A percentile compares a stretch with the other conserved stretches of the same genome.
Evolutionary conservation across 2,329 filamentous ascomycete species (phyloP).

Genomic region (Blastomyces emzantsi): DNA sequence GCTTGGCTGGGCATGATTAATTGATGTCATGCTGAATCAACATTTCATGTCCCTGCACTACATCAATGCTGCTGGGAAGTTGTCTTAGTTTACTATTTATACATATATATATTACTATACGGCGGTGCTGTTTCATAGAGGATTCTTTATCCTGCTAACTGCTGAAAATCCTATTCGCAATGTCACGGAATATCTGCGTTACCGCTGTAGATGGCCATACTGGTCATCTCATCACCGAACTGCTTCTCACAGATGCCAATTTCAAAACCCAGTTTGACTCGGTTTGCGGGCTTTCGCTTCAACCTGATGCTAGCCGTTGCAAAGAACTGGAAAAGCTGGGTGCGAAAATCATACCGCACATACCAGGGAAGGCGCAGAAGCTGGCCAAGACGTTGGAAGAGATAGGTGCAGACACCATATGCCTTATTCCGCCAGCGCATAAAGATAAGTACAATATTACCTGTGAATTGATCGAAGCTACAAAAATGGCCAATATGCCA

Average conservation of each 20-base stretch:
- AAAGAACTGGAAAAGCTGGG: constrained; percentile 38
- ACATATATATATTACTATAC: not conserved
- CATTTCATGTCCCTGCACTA: not conserved
- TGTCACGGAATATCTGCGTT: constrained; percentile 43
- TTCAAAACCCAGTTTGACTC: constrained; percentile 38
- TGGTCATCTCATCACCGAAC: constrained; percentile 44
- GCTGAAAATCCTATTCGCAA: constrained; percentile 17
- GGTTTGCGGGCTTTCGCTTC: constrained; percentile 31
- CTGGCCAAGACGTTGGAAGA: constrained; percentile 36
- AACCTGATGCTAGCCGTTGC: constrained; percentile 32
- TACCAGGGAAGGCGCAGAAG: constrained; percentile 33
- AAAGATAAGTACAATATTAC: constrained; percentile 41
- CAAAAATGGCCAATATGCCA: constrained; percentile 37
- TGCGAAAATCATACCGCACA: constrained; percentile 36
- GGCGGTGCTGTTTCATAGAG: not conserved
- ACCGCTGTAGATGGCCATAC: constrained; percentile 45
- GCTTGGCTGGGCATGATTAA: not conserved
- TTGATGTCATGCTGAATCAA: not conserved
- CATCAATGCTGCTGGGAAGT: not conserved
- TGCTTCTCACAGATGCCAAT: constrained; percentile 37
- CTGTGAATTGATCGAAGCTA: constrained; percentile 38
- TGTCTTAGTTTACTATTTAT: not conserved
- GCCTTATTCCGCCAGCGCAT: constrained; percentile 42
- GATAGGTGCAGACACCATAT: constrained; percentile 41
- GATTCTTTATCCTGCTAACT: not conserved